Evolutionary conservation across 2,329 filamentous ascomycete genomes (phyloP).

Genomic region (Reticulascus tulasneorum): DNA sequence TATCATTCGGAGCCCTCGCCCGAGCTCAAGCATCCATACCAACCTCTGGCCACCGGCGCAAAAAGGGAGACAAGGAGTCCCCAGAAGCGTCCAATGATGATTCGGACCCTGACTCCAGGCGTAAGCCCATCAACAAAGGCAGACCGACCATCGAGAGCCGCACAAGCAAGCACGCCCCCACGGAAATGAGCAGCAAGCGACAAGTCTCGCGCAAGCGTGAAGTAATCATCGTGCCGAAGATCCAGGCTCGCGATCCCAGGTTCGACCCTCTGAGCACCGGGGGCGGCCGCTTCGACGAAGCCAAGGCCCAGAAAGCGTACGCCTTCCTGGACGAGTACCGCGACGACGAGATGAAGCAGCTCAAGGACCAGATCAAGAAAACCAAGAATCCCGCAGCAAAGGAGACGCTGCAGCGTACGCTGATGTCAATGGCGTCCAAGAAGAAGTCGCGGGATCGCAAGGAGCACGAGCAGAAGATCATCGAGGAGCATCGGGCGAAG

Average conservation of each 20-base stretch:
- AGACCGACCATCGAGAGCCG: conserved; percentile 31
- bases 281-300: conserved; percentile 46
- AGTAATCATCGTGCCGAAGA: conserved; percentile 61
- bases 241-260: conserved; percentile 71
- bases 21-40: conserved; percentile 73
- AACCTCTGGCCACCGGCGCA: conserved; percentile 24
- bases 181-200: conserved; percentile 75
- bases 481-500: conserved; percentile 71
- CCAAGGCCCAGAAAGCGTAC: conserved; percentile 68
- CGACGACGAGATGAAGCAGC: conserved; percentile 72
- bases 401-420: conserved; percentile 66
- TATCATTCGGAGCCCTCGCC: conserved; percentile 88
- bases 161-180: conserved; percentile 83
- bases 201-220: conserved; percentile 78
- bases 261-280: conserved; percentile 67
- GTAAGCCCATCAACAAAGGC: conserved; percentile 27
- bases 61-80: conserved; percentile 20
- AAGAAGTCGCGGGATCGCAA: conserved; percentile 67
- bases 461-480: conserved; percentile 64
- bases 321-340: conserved; percentile 85
- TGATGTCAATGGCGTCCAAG: conserved; percentile 75
- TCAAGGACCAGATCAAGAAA: conserved; percentile 63
- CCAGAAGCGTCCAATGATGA: conserved; percentile 21
- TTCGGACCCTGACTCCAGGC: conserved; percentile 17
- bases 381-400: conserved; percentile 62